phyloP scores from a whole-genome alignment of 2,329 filamentous ascomycete genomes.

The Pseudocercospora cruenta region DNA sequence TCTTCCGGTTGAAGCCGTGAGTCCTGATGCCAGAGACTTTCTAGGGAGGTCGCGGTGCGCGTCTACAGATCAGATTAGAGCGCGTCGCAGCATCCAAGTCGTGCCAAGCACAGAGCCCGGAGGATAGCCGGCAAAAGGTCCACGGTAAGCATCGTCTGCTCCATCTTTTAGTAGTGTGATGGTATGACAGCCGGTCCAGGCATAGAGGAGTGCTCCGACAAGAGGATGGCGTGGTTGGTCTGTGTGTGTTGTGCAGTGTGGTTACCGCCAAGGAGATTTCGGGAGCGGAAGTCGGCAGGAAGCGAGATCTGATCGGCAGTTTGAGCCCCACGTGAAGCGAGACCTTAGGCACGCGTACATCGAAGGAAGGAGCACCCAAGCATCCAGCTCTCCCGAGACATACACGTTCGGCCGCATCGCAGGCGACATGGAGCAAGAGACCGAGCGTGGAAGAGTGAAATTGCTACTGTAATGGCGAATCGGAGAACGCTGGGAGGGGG shows the following conservation, averaged over 20 bases:
- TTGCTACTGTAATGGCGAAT: conserved; percentile 65
- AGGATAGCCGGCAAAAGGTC: no score
- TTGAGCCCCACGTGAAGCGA: neutral
- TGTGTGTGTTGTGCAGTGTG: neutral
- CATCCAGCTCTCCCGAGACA: neutral
- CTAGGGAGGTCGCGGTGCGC: no score
- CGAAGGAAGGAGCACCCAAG: neutral
- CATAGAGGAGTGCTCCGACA: neutral
- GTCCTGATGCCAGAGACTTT: no score
- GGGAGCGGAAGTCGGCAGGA: neutral
- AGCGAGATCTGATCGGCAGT: neutral
- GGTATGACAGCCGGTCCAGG: neutral
- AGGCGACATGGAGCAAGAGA: neutral
- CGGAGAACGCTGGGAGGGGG: conserved; percentile 85
- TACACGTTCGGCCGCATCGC: neutral
- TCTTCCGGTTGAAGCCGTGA: no score
- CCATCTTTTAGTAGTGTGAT: neutral
- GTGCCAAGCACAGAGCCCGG: no score
- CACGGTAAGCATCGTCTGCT: neutral
- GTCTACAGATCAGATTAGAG: no score
- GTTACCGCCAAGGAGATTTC: neutral
- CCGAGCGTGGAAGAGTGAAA: neutral
- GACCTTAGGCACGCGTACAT: neutral
- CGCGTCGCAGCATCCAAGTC: no score
- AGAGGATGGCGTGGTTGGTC: neutral